Evolutionary conservation across 2,329 filamentous ascomycete species (phyloP), one percentile per base, ranked within the genome.

Genomic region (Fusarium udum): DNA sequence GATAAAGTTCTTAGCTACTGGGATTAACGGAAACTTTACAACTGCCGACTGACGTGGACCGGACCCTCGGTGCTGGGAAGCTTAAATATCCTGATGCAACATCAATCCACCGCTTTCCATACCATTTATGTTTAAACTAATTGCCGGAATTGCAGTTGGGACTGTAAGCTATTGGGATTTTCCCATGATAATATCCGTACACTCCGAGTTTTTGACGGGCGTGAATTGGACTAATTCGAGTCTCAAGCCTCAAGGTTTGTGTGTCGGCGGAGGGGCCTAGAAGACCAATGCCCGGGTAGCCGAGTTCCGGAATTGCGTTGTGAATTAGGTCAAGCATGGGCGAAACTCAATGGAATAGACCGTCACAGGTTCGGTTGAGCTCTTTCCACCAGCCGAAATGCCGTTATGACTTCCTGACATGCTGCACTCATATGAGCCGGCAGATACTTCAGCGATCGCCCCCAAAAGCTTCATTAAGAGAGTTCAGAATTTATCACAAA

Each of bases 91-190:
- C 6, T 22, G 9, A 9, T 13, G 0, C 2, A 14, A 18, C 11
- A 4, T 1, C 2, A 26, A 10, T 4, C 18, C 20, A 31, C 18
- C 24, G 32, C 7, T 31, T 55, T 6, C 7, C 1, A 31, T 2
- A 0, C 9, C 15, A 28, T 10, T 28, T 6, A 15, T 12, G 3
- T 4, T 53, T 0, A 0, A 16, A 22, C 1, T 18, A 4, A 28
- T 11, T 39, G 24, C 34, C 24, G 24, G 11, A 40, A 40, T 31
- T 39, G 3, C 4, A 4, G 34, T 2, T 16, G 7, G 5, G 3
- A 40, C 4, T 1, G 7, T 39, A 7, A 4, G 7, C 10, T 0
- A 11, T 18, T 7, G 7, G 7, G 0, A 3, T 14, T n/a, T 4
- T 34, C 22, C 12, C 15, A 28, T 28, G 26, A 6, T 13, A 18